These are phyloP conservation scores for Paramecium octaurelia DNA, from an alignment of 73 alveolate genomes.

Conservation along the genomic window DNA sequence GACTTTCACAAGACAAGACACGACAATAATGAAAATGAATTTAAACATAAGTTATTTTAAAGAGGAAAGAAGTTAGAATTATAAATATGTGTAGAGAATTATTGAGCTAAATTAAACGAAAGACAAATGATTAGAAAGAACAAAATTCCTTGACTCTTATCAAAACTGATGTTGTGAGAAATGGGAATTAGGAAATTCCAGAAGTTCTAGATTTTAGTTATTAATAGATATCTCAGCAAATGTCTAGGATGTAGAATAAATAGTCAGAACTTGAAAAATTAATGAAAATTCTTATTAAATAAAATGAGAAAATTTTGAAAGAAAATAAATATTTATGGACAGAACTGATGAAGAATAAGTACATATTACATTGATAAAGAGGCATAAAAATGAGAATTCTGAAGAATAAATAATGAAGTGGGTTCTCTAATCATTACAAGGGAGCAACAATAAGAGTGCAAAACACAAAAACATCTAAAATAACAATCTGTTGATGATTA, in stretches of 20 bases:
- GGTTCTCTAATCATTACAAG: not conserved
- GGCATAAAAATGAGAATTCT: not conserved
- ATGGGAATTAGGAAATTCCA: not conserved
- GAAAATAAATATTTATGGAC: slow-evolving; percentile 45
- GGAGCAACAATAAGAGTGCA: not conserved
- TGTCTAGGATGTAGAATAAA: not conserved
- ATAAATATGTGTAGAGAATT: not conserved
- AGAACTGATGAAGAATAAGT: slow-evolving; percentile 29
- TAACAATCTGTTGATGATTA: not conserved
- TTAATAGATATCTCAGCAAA: not conserved
- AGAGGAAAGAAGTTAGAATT: slow-evolving; percentile 55
- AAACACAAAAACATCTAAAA: not conserved
- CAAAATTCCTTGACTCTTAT: not conserved
- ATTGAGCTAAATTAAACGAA: slow-evolving; percentile 1
- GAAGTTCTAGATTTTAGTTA: not conserved
- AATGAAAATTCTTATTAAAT: not conserved
- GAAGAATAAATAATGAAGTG: not conserved
- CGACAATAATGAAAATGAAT: slow-evolving; percentile 60
- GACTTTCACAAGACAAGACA: slow-evolving; percentile 83
- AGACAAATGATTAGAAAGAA: slow-evolving; percentile 36
- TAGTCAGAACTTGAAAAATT: slow-evolving; percentile 12
- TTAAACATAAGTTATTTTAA: slow-evolving; percentile 57
- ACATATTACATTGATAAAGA: not conserved
- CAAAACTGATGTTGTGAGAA: not conserved
- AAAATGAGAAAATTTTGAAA: slow-evolving; percentile 17